Conservation (phyloP, 2,329 filamentous ascomycete genomes). For the Nothomitra cinnamomea region DNA sequence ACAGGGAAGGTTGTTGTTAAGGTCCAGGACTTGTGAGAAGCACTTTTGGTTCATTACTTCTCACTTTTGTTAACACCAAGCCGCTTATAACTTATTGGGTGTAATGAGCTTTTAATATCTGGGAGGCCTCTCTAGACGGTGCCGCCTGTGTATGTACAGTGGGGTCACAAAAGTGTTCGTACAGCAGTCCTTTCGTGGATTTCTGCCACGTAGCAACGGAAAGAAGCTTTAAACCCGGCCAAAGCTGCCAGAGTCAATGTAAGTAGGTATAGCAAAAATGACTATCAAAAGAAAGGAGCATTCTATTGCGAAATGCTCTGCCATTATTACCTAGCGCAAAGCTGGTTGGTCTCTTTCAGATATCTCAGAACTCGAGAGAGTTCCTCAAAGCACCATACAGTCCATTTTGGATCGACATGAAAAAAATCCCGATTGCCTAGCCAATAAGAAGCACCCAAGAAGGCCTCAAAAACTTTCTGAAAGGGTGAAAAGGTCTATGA, state of each 20-base stretch:
- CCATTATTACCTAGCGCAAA: not conserved
- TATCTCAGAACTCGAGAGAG: not conserved
- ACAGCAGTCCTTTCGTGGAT: too few species aligned
- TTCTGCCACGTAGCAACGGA: too few species aligned
- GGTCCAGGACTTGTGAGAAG: conserved; percentile 1
- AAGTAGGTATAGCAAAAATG: not conserved
- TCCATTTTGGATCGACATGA: not conserved
- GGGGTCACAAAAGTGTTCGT: not conserved
- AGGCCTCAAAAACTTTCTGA: not conserved
- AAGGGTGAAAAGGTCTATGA: not conserved
- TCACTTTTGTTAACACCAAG: too few species aligned
- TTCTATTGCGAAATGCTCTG: not conserved
- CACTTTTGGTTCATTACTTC: too few species aligned
- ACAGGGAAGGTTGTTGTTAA: conserved; percentile 25
- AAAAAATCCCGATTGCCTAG: not conserved
- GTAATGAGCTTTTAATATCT: too few species aligned
- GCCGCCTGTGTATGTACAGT: not conserved
- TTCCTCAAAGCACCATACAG: not conserved
- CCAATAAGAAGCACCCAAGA: not conserved
- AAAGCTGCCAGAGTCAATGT: too few species aligned
- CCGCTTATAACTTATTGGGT: too few species aligned
- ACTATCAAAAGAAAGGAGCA: not conserved
- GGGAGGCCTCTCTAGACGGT: too few species aligned
- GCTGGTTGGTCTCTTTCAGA: not conserved
- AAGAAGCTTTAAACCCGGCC: too few species aligned